These are phyloP conservation scores for Starmerella vaccinii DNA, from an alignment of 805 yeast genomes.

Conservation along the genomic window DNA sequence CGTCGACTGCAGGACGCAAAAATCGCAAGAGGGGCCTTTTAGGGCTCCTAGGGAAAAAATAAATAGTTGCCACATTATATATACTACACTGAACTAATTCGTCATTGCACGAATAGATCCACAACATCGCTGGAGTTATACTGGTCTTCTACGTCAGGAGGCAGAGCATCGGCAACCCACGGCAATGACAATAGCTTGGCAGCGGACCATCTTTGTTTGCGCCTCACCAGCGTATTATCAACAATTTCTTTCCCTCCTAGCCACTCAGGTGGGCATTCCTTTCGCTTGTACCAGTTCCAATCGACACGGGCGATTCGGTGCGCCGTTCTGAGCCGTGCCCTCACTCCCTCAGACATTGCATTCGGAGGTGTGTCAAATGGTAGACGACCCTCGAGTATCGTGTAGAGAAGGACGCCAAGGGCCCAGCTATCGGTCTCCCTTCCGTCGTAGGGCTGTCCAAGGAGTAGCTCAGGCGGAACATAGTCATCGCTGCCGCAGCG, in stretches of 20 bases:
- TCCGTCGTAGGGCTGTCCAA: conserved; percentile 90
- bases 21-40: conserved; percentile 5
- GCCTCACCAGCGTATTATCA: conserved; percentile 39
- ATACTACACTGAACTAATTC: background rate
- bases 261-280: conserved; percentile 37
- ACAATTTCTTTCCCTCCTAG: conserved; percentile 42
- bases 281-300: conserved; percentile 69
- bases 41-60: background rate
- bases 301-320: conserved; percentile 87
- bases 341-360: conserved; percentile 27
- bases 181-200: conserved; percentile 29
- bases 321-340: conserved; percentile 49
- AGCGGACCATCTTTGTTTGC: conserved; percentile 38
- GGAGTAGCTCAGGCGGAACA: conserved; percentile 83
- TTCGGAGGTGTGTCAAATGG: conserved; percentile 80
- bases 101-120: conserved; percentile 14
- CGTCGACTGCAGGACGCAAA: background rate
- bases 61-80: background rate
- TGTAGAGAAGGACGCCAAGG: conserved; percentile 78
- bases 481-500: conserved; percentile 96
- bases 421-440: conserved; percentile 91
- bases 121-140: conserved; percentile 10
- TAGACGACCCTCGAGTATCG: conserved; percentile 70
- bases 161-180: conserved; percentile 31
- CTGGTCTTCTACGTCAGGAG: conserved; percentile 6